Percentiles rank a stretch among this genome's conserved stretches.
Conservation (phyloP, 2,329 filamentous ascomycete species). For the Magnaporthiopsis rhizophila region DNA sequence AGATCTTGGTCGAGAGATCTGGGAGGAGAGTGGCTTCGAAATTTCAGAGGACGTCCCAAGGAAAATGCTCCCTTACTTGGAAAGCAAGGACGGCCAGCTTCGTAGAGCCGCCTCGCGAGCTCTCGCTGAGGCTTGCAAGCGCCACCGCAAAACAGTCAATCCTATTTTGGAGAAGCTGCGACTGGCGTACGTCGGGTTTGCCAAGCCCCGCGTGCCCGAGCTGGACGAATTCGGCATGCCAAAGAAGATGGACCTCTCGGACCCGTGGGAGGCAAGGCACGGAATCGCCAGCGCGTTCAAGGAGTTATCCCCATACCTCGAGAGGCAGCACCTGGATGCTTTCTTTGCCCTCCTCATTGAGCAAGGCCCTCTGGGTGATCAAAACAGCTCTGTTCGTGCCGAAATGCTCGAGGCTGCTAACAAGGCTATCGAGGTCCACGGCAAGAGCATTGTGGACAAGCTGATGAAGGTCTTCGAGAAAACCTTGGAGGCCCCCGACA, state of each 20-base stretch:
- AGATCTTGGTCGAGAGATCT: constrained; percentile 77
- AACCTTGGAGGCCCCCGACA: constrained; percentile 78
- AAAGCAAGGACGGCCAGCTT: constrained; percentile 72
- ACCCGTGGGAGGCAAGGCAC: constrained; percentile 87
- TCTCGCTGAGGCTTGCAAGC: constrained; percentile 64
- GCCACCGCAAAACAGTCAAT: constrained; percentile 18
- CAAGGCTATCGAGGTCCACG: constrained; percentile 70
- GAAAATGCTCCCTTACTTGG: constrained; percentile 69
- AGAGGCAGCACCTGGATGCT: constrained; percentile 59
- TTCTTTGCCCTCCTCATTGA: constrained; percentile 84
- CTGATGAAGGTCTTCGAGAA: constrained; percentile 89
- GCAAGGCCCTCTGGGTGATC: constrained; percentile 78
- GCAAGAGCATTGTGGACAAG: constrained; percentile 73
- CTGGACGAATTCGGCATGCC: constrained; percentile 94
- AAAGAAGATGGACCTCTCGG: constrained; percentile 75
- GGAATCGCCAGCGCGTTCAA: constrained; percentile 84
- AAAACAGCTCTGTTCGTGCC: constrained; percentile 65
- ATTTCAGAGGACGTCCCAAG: constrained; percentile 56
- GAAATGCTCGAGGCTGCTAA: constrained; percentile 92
- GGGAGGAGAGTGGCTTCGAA: constrained; percentile 84
- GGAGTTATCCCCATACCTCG: constrained; percentile 66
- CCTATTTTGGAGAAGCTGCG: constrained; percentile 59
- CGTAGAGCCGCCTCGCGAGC: constrained; percentile 76
- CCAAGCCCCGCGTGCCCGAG: constrained; percentile 74
- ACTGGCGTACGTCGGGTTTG: constrained; percentile 65